These are phyloP conservation scores for Cerrena zonata DNA, from an alignment of 1,284 basidiomycete species.

Conservation along the genomic window DNA sequence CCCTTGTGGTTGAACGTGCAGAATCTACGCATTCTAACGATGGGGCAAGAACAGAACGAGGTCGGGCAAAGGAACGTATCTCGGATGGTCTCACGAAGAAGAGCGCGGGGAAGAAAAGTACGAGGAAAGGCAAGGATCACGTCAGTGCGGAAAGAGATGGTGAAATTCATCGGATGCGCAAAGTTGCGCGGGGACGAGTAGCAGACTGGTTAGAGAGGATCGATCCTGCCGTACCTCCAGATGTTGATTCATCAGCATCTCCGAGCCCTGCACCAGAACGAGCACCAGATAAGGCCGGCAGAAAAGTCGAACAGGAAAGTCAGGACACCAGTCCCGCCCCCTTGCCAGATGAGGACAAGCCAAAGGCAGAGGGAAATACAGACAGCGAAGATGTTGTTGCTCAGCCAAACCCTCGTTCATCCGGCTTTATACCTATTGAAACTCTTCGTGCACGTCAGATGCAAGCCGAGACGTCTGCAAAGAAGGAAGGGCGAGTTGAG, in stretches of 20 bases:
- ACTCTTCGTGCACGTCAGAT: conserved; percentile 30
- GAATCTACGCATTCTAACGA: conserved; percentile 8
- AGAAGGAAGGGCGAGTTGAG: background rate
- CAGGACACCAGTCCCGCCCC: background rate
- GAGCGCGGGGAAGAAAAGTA: conserved; percentile 17
- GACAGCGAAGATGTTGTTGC: conserved; percentile 21
- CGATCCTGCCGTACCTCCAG: conserved; percentile 44
- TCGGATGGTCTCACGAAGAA: conserved; percentile 16
- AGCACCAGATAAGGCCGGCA: background rate
- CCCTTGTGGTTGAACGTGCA: conserved; percentile 16
- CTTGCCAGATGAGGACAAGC: background rate
- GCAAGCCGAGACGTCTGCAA: background rate
- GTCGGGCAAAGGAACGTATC: conserved; percentile 28
- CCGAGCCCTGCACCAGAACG: background rate
- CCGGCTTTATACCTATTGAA: conserved; percentile 63
- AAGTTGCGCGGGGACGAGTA: conserved; percentile 62
- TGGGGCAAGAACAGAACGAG: conserved; percentile 16
- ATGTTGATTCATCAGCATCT: conserved; percentile 15
- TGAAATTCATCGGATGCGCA: conserved; percentile 36
- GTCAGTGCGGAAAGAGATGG: conserved; percentile 19
- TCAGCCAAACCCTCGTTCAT: conserved; percentile 63
- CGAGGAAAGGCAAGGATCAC: conserved; percentile 13
- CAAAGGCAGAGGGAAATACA: no score
- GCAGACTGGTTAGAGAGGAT: conserved; percentile 70
- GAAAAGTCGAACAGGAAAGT: background rate